A percentile compares a stretch with the other conserved stretches of the same genome.
Evolutionary conservation across 345 rosid genomes (phyloP).

Genomic region (Pugionium cornutum): DNA sequence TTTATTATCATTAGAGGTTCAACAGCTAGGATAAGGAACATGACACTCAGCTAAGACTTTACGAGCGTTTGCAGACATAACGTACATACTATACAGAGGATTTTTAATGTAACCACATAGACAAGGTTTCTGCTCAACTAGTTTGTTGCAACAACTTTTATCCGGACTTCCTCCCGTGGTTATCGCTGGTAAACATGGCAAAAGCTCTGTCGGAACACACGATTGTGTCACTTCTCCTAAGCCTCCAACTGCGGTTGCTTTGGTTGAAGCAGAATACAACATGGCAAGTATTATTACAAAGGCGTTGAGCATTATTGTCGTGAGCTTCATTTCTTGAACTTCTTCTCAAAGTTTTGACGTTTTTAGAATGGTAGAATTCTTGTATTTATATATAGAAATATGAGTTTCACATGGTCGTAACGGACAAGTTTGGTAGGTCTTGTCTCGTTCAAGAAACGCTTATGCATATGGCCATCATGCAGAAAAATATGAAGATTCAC

Average conservation of each 20-base stretch:
- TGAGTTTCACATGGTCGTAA: not conserved
- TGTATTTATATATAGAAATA: not conserved
- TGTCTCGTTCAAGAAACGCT: not conserved
- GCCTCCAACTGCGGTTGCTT: not conserved
- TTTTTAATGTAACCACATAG: slow-evolving; percentile 40
- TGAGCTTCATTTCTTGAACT: slow-evolving; percentile 13
- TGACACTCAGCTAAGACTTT: slow-evolving; percentile 19
- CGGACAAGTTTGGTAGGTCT: not conserved
- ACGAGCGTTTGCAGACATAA: slow-evolving; percentile 36
- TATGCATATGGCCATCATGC: slow-evolving; percentile 20
- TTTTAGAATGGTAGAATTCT: not conserved
- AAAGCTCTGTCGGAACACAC: slow-evolving; percentile 32
- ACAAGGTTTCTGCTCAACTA: slow-evolving; percentile 39
- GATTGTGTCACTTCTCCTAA: not conserved
- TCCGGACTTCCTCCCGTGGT: not conserved
- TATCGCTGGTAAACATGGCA: slow-evolving; percentile 30
- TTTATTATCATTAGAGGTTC: not conserved
- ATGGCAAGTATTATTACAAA: slow-evolving; percentile 1
- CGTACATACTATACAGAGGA: slow-evolving; percentile 27
- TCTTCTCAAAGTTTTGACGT: not conserved
- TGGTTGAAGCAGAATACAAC: not conserved
- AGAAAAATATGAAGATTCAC: slow-evolving; percentile 9
- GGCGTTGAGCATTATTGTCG: not conserved
- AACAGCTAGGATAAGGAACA: slow-evolving; percentile 18
- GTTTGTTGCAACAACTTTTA: slow-evolving; percentile 29